Evolutionary conservation across 495 filamentous ascomycete species (phyloP), one percentile per base, ranked within the genome.

Genomic region (Penicillium angulare): DNA sequence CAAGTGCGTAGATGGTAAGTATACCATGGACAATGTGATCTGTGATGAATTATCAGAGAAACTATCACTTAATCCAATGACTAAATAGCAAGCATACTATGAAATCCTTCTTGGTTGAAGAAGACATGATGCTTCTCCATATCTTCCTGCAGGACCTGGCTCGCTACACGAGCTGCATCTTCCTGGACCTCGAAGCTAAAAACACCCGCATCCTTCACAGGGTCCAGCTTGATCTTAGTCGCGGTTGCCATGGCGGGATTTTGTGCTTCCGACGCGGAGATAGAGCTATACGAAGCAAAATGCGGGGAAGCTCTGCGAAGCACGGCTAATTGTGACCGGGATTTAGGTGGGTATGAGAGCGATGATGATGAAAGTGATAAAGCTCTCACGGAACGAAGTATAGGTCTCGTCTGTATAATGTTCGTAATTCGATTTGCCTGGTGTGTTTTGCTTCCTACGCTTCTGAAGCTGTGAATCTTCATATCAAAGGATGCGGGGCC

Each of bases 91-190:
- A 17, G 64, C 72, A 74, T 79, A 76, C 86, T 86, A 57, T 88
- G 87, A 55, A 86, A 92, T 0, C 84, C 83, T 1, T 63, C 52
- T 1, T 78, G 20, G 51, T 89, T 89, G 73, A 88, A 93, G 68
- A 85, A 95, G 22, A 90, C 83, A 61, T 95, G 88, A 61, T 92
- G 77, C 22, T 77, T 78, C 46, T 85, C 80, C 59, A 90, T 77
- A 56, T 95, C 88, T 38, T 87, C 71, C 57, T 92, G 86, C 41
- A 96, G 66, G 1, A 92, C 66, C 53, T 86, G 74, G 16, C 82
- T 85, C 1, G 75, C 77, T 31, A 67, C 79, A 35, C 75, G 69
- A 3, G 89, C 86, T 0, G 80, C 72, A 29, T 84, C 83, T 8
- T 77, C 67, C 16, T 69, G 81, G 27, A 85, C 74, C 1, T 70